Percentiles rank a stretch among this genome's conserved stretches.
Evolutionary conservation across 169 alveolate genomes (phyloP).

Genomic region (Cryptosporidium andersoni): DNA sequence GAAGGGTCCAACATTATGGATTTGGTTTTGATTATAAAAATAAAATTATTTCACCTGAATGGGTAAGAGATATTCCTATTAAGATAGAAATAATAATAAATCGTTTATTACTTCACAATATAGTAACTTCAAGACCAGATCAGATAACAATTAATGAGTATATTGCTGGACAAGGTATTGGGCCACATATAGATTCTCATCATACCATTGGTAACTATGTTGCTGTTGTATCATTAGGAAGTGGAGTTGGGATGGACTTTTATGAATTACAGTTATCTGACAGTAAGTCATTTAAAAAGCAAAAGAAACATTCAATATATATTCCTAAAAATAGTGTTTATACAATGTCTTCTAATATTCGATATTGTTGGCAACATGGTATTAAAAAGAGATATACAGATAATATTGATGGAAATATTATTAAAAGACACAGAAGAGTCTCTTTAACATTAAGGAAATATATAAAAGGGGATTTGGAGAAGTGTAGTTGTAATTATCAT

Average conservation of each 20-base stretch:
- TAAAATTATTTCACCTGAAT: conserved; percentile 28
- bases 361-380: conserved; percentile 61
- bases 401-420: neutral
- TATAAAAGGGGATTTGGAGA: neutral
- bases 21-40: conserved; percentile 29
- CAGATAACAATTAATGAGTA: conserved; percentile 61
- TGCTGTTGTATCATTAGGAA: conserved; percentile 46
- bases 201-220: conserved; percentile 41
- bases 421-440: conserved; percentile 7
- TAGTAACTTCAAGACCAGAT: conserved; percentile 21
- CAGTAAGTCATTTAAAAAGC: neutral
- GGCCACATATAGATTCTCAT: conserved; percentile 60
- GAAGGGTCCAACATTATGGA: conserved; percentile 66
- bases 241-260: conserved; percentile 34
- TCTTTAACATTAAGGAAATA: conserved; percentile 34
- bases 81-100: conserved; percentile 1
- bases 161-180: conserved; percentile 51
- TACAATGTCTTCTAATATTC: conserved; percentile 23
- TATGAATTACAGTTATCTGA: neutral
- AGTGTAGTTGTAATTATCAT: conserved; percentile 18
- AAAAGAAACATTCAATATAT: neutral
- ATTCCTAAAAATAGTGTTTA: conserved; percentile 58
- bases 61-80: conserved; percentile 41
- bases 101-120: neutral
- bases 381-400: conserved; percentile 35